Evolutionary conservation across 257 asterid genomes (phyloP).

Genomic region (Solanum rostratum): DNA sequence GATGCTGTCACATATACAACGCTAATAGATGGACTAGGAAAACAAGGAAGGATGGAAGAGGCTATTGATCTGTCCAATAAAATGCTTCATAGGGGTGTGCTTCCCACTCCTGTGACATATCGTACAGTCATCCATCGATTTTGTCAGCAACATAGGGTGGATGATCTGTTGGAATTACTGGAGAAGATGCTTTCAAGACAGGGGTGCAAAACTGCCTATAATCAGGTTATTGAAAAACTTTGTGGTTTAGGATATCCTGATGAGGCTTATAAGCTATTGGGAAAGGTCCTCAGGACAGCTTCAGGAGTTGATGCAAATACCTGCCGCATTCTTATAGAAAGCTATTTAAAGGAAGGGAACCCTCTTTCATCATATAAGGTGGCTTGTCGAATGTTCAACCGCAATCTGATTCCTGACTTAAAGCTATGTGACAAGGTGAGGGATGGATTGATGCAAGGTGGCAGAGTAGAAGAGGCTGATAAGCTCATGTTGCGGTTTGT

Average conservation of each 20-base stretch:
- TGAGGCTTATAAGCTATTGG: slow-evolving; percentile 73
- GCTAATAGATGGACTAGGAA: slow-evolving; percentile 52
- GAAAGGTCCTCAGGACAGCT: slow-evolving; percentile 57
- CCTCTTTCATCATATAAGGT: slow-evolving; percentile 70
- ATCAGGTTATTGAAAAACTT: slow-evolving; percentile 79
- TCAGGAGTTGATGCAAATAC: slow-evolving; percentile 56
- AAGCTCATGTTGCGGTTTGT: slow-evolving; percentile 78
- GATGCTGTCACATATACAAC: slow-evolving; percentile 73
- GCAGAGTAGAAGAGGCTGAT: slow-evolving; percentile 66
- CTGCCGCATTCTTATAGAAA: slow-evolving; percentile 61
- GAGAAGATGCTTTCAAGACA: slow-evolving; percentile 63
- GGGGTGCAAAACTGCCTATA: slow-evolving; percentile 47
- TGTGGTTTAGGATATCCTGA: slow-evolving; percentile 50
- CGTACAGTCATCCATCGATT: slow-evolving; percentile 67
- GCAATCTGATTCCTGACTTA: slow-evolving; percentile 74
- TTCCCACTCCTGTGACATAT: slow-evolving; percentile 84
- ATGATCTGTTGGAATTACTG: slow-evolving; percentile 48
- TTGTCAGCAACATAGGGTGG: slow-evolving; percentile 47
- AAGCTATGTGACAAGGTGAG: slow-evolving; percentile 74
- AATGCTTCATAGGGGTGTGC: slow-evolving; percentile 67
- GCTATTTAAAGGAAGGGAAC: slow-evolving; percentile 49
- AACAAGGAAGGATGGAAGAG: slow-evolving; percentile 59
- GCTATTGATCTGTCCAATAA: slow-evolving; percentile 57
- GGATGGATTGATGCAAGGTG: slow-evolving; percentile 33
- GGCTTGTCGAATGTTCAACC: slow-evolving; percentile 84